phyloP scores from a whole-genome alignment of 768 basidiomycete species.

The Amanita polypyramis region DNA sequence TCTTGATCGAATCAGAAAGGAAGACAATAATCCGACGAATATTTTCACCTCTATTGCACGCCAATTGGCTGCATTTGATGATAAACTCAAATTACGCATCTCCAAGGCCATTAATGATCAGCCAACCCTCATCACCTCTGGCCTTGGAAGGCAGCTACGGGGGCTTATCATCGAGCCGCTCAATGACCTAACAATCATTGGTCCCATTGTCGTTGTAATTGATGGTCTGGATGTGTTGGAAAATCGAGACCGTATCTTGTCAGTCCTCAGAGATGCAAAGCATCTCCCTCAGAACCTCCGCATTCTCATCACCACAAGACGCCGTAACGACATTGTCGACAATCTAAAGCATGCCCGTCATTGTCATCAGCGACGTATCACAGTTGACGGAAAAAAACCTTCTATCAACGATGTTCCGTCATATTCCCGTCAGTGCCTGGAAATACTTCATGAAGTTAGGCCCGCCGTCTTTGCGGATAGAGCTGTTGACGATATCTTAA shows the following conservation, averaged over 20 bases:
- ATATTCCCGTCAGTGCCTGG: neutral
- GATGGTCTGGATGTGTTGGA: conserved; percentile 23
- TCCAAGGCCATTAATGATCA: neutral
- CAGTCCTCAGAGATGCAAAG: neutral
- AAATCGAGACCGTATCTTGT: conserved; percentile 6
- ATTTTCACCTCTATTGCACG: conserved; percentile 23
- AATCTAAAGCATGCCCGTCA: neutral
- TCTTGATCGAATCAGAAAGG: conserved; percentile 13
- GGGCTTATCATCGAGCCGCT: conserved; percentile 19
- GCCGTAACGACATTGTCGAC: conserved; percentile 10
- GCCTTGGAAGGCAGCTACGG: conserved; percentile 15
- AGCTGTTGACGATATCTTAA: neutral
- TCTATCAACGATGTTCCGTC: neutral
- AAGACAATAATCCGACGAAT: conserved; percentile 13
- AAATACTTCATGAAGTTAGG: conserved; percentile 1
- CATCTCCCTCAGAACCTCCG: conserved; percentile 16
- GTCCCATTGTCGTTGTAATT: conserved; percentile 23
- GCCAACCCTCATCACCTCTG: conserved; percentile 1
- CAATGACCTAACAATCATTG: conserved; percentile 13
- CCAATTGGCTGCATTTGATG: conserved; percentile 22
- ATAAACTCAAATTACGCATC: conserved; percentile 7
- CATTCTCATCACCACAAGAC: conserved; percentile 19
- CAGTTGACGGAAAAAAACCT: neutral
- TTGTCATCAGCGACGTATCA: neutral
- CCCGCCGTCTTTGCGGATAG: neutral